Evolutionary conservation across 1,139 yeast genomes (phyloP).

Genomic region (Yamadazyma blattariae): DNA sequence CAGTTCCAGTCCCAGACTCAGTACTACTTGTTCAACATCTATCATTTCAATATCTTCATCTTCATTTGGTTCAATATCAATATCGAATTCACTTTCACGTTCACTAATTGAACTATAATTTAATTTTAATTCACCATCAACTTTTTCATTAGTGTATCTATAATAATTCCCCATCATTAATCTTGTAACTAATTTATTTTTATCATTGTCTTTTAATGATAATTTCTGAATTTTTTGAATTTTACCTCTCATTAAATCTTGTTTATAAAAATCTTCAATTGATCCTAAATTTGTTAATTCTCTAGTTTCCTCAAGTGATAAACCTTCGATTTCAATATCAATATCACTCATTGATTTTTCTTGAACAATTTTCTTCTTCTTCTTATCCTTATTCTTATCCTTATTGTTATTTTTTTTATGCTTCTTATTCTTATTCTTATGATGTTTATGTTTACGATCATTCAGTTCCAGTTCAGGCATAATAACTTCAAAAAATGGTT

Average conservation of each 20-base stretch:
- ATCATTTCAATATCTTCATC: constrained; percentile 4
- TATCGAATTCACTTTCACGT: constrained; percentile 1
- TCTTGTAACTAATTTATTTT: constrained; percentile 63
- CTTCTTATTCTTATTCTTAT: constrained; percentile 6
- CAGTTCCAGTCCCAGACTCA: background rate
- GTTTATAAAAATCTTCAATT: constrained; percentile 50
- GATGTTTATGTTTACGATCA: constrained; percentile 7
- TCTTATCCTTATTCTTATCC: constrained; percentile 3
- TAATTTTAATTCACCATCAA: constrained; percentile 13
- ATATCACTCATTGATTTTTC: constrained; percentile 25
- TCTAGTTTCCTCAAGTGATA: constrained; percentile 32
- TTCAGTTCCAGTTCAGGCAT: constrained; percentile 33
- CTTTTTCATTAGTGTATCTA: constrained; percentile 39
- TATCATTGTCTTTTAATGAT: constrained; percentile 48
- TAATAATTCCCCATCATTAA: constrained; percentile 75
- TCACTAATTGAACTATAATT: background rate
- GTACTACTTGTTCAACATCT: background rate
- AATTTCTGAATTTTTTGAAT: constrained; percentile 56
- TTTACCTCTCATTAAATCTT: constrained; percentile 49
- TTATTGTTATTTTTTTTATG: constrained; percentile 2
- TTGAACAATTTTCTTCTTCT: background rate
- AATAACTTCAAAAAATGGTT: constrained; percentile 50
- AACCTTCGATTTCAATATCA: constrained; percentile 39
- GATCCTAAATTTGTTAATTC: constrained; percentile 39
- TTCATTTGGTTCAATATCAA: constrained; percentile 2